These are phyloP conservation scores for Diphasiastrum complanatum DNA, from an alignment of 83 land plant species.

Conservation along the genomic window DNA sequence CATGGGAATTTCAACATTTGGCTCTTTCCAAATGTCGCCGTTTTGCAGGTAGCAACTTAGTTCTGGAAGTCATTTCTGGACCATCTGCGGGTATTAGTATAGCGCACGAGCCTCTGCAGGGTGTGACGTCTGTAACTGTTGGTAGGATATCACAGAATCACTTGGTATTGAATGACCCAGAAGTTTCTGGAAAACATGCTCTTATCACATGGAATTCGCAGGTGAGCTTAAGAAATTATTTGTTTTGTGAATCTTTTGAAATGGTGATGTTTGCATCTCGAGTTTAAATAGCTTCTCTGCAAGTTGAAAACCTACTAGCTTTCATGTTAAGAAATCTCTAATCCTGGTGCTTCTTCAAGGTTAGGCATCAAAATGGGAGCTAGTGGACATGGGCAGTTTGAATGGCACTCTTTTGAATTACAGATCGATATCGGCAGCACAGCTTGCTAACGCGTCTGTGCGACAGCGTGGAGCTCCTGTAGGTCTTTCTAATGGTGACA, in stretches of 20 bases:
- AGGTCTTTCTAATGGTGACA: constrained; percentile 69
- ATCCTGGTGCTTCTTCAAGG: background rate
- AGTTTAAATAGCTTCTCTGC: too few species aligned
- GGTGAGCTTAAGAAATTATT: constrained; percentile 34
- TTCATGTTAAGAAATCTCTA: too few species aligned
- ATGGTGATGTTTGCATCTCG: background rate
- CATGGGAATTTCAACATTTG: too few species aligned
- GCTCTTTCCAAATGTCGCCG: too few species aligned
- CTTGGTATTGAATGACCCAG: constrained; percentile 73
- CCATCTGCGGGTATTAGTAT: constrained; percentile 57
- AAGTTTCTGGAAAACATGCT: constrained; percentile 98
- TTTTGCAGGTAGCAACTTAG: constrained; percentile 61
- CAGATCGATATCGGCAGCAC: constrained; percentile 40
- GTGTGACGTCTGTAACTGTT: constrained; percentile 36
- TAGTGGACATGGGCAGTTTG: constrained; percentile 86
- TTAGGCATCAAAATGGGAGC: constrained; percentile 63
- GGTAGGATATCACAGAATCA: constrained; percentile 82
- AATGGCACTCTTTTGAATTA: constrained; percentile 88
- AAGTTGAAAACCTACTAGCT: too few species aligned
- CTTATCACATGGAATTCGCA: constrained; percentile 71
- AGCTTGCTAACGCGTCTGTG: constrained; percentile 28
- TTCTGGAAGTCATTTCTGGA: constrained; percentile 76
- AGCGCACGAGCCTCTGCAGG: constrained; percentile 34
- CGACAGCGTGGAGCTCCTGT: constrained; percentile 65
- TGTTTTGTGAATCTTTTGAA: background rate